These are phyloP conservation scores for Otatea glauca DNA, from an alignment of 176 grass and related monocot genomes.

Conservation along the genomic window DNA sequence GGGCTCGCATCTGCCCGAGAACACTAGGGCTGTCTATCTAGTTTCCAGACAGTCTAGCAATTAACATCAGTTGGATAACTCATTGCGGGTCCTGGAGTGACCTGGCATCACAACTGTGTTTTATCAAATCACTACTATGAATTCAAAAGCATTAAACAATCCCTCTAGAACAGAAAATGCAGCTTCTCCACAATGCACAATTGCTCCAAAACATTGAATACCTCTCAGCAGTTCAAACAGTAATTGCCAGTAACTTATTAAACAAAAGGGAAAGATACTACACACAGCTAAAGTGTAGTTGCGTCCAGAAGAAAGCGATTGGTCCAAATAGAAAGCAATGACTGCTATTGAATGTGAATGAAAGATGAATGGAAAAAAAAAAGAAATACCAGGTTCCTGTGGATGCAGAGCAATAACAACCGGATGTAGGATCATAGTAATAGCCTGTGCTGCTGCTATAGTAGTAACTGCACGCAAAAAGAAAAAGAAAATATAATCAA, in stretches of 20 bases:
- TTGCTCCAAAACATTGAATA: background rate
- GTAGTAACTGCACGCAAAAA: slow-evolving; percentile 71
- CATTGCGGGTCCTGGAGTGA: background rate
- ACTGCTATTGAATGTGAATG: background rate
- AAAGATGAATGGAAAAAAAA: background rate
- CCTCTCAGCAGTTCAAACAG: background rate
- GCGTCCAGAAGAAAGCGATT: background rate
- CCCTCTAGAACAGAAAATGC: background rate
- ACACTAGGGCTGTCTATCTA: background rate
- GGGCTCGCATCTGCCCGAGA: background rate
- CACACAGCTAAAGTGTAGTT: slow-evolving; percentile 2
- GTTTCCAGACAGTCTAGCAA: background rate
- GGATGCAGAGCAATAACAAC: slow-evolving; percentile 78
- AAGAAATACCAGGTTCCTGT: slow-evolving; percentile 81
- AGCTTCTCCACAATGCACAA: slow-evolving; percentile 23
- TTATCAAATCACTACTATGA: background rate
- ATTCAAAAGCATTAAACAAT: slow-evolving; percentile 3
- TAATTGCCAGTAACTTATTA: slow-evolving; percentile 1
- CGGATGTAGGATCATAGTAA: slow-evolving; percentile 78
- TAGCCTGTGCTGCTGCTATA: slow-evolving; percentile 89
- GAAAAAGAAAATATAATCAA: slow-evolving; percentile 28
- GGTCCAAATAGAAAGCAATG: background rate
- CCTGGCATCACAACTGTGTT: background rate
- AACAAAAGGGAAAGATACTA: slow-evolving; percentile 9
- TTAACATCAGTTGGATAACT: background rate